Evolutionary conservation across 495 filamentous ascomycete genomes (phyloP).

Genomic region (Podospora appendiculata): DNA sequence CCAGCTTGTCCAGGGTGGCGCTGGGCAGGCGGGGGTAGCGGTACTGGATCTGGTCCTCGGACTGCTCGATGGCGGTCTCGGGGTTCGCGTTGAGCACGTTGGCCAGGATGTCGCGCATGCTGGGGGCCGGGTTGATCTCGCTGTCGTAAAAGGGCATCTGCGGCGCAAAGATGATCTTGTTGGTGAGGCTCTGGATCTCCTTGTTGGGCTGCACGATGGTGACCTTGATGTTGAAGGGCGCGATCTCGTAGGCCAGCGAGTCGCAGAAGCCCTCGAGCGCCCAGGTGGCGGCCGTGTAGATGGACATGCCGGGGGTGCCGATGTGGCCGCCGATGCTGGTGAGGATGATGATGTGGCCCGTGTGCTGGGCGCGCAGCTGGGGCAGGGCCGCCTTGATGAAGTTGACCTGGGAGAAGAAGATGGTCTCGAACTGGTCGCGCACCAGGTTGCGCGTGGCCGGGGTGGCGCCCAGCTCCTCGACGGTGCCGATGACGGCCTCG

Average conservation of each 20-base stretch:
- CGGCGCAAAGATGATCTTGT: constrained; percentile 75
- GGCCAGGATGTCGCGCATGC: constrained; percentile 70
- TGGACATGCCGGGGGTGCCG: constrained; percentile 82
- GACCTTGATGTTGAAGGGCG: constrained; percentile 93
- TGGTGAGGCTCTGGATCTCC: constrained; percentile 78
- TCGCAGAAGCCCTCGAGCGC: constrained; percentile 97
- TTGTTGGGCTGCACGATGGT: constrained; percentile 85
- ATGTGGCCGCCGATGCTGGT: constrained; percentile 89
- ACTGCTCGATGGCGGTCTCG: constrained; percentile 40
- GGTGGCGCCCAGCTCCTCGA: constrained; percentile 81
- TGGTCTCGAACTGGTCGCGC: constrained; percentile 84
- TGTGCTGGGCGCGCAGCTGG: constrained; percentile 65
- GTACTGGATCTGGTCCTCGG: constrained; percentile 41
- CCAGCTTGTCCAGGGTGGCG: constrained; percentile 58
- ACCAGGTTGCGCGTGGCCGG: constrained; percentile 67
- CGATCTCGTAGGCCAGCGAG: constrained; percentile 92
- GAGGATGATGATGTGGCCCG: constrained; percentile 83
- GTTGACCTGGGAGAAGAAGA: constrained; percentile 92
- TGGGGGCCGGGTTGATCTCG: constrained; percentile 67
- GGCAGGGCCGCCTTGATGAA: constrained; percentile 88
- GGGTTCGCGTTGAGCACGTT: constrained; percentile 56
- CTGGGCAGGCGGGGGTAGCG: constrained; percentile 64
- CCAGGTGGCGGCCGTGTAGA: constrained; percentile 90
- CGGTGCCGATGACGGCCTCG: constrained; percentile 82
- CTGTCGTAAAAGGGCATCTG: constrained; percentile 65